phyloP scores from a whole-genome alignment of 2,329 filamentous ascomycete species.

The Ascochyta koolunga region DNA sequence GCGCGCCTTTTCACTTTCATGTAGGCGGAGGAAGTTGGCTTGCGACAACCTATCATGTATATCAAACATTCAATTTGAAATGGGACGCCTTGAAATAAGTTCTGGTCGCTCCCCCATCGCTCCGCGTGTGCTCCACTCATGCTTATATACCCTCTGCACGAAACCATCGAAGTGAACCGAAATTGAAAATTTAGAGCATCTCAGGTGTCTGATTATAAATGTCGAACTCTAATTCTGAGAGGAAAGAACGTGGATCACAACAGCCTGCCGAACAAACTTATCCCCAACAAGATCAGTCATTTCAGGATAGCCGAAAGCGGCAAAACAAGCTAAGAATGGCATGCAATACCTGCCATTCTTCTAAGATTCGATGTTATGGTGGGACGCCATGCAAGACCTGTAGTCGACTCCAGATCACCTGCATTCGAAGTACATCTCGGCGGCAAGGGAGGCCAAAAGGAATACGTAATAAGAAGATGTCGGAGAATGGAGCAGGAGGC shows the following conservation, averaged over 20 bases:
- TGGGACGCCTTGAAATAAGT: not conserved
- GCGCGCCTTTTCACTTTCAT: no score
- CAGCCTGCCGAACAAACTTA: no score
- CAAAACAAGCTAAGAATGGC: not conserved
- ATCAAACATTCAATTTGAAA: not conserved
- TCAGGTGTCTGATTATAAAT: not conserved
- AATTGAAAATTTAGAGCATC: not conserved
- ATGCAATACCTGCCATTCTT: not conserved
- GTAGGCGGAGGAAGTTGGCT: no score
- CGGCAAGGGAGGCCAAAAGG: not conserved
- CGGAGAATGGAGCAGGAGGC: not conserved
- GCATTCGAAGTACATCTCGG: not conserved
- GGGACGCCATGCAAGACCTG: not conserved
- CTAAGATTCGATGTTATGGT: not conserved
- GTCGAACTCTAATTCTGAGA: not conserved
- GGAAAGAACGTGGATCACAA: not conserved
- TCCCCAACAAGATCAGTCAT: not conserved
- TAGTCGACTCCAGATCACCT: not conserved
- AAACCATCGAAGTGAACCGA: not conserved
- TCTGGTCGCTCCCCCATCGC: not conserved
- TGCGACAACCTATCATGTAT: not conserved
- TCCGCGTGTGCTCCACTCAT: not conserved
- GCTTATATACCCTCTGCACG: no score
- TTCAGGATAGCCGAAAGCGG: not conserved
- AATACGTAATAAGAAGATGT: not conserved